Evolutionary conservation across 2,329 filamentous ascomycete species (phyloP).

Genomic region (Phaeosphaeriaceae sp.): DNA sequence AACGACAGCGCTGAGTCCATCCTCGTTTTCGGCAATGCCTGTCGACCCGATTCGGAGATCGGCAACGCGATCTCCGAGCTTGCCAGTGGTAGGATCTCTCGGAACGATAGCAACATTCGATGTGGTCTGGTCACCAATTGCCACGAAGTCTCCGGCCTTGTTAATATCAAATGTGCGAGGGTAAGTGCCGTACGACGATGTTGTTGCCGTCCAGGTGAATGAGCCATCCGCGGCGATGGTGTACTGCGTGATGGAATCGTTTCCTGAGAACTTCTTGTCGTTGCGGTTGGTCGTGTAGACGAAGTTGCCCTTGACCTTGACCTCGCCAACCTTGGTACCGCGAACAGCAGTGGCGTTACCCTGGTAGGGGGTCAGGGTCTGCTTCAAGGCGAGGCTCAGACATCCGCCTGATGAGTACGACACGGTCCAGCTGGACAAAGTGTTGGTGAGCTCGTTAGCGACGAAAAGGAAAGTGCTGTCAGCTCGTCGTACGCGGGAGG

Average conservation of each 20-base stretch:
- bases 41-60: constrained; percentile 33
- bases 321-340: constrained; percentile 42
- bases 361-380: constrained; percentile 43
- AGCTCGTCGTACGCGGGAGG: constrained; percentile 27
- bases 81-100: constrained; percentile 36
- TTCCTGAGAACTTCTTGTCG: constrained; percentile 43
- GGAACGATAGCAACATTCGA: constrained; percentile 42
- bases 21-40: constrained; percentile 38
- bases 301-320: constrained; percentile 42
- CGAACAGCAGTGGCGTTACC: constrained; percentile 33
- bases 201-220: constrained; percentile 36
- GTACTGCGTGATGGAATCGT: constrained; percentile 45
- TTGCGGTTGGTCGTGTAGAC: constrained; percentile 46
- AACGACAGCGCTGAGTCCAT: constrained; percentile 43
- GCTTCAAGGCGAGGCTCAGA: constrained; percentile 36
- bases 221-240: constrained; percentile 36
- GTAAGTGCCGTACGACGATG: constrained; percentile 41
- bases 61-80: constrained; percentile 31
- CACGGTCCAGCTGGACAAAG: constrained; percentile 40
- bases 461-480: constrained; percentile 37
- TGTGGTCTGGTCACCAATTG: constrained; percentile 42
- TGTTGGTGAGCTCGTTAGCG: constrained; percentile 44
- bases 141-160: constrained; percentile 39
- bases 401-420: constrained; percentile 40
- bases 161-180: constrained; percentile 47